A percentile compares a stretch with the other conserved stretches of the same genome.
Conservation (phyloP, 1,284 basidiomycete species). For the Coniferiporia sulphurascens region DNA sequence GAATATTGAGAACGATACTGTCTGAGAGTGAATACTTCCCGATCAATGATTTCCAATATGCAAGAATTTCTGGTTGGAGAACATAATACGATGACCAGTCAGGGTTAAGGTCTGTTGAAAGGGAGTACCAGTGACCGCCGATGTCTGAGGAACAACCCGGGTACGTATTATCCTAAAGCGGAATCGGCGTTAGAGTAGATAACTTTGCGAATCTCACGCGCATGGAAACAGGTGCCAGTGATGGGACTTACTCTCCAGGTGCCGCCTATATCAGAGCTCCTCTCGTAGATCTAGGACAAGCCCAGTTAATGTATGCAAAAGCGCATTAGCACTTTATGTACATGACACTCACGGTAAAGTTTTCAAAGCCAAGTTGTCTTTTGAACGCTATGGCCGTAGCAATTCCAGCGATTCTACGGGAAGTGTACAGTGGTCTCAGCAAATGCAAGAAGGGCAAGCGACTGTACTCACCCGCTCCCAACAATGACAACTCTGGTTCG, state of each 20-base stretch:
- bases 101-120: constrained; percentile 51
- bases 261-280: constrained; percentile 40
- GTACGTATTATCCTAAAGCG: constrained; percentile 30
- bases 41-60: constrained; percentile 46
- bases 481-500: constrained; percentile 40
- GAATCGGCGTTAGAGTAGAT: constrained; percentile 15
- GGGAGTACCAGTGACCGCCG: constrained; percentile 50
- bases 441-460: background rate
- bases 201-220: no score
- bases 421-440: background rate
- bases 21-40: constrained; percentile 32
- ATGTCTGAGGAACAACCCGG: constrained; percentile 53
- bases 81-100: constrained; percentile 43
- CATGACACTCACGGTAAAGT: constrained; percentile 38
- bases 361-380: constrained; percentile 36
- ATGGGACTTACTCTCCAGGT: constrained; percentile 44
- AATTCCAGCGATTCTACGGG: constrained; percentile 37
- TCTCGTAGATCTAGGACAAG: constrained; percentile 43
- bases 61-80: constrained; percentile 43
- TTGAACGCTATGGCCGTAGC: constrained; percentile 44
- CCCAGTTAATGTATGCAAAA: background rate
- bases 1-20: constrained; percentile 38
- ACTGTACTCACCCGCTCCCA: constrained; percentile 42
- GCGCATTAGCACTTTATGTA: background rate
- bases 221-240: no score